Base-by-base conservation (phyloP, 2,329 filamentous ascomycete species). In the Alternaria sp. region DNA sequence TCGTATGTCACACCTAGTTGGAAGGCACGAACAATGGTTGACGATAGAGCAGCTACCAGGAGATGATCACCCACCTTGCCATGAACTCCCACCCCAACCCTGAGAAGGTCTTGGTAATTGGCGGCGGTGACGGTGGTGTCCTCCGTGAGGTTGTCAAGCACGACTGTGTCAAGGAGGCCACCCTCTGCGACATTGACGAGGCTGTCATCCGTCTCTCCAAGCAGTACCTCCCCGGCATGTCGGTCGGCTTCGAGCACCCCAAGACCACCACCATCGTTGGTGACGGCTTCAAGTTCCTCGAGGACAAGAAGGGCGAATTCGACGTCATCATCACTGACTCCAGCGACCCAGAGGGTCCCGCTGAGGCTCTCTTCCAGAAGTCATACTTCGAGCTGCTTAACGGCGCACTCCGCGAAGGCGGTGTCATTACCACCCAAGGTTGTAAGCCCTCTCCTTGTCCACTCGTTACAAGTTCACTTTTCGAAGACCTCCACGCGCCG, bases 391-490 rank as follows among this genome's bases (percentile, higher is more conserved):
- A 97, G 87, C 90, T 99, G 72, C 88, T 99, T 65, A 86, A 91
- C 81, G 92, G 90, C 77, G 95, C 95, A 74, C 89, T 98, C 74
- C 90, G 92, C 71, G 93, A 97, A 77, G 94, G 94, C 83, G 95
- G 95, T 85, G 93, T 99, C 79, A 98, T 99, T 84, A 94, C 93
- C 83, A 99, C 95, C 80, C 95, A 99, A 97, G 95, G 95, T 99
- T 97, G 93, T 97, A 93, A 88, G 93, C 89, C 90, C 89, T 87
- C 87, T 82, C 82, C 81, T 82, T 72, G 60, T 59, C 71, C 68
- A 16, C 69, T 38, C 38, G 66, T 61, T 70, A 62, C 49, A 56
- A 30, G 51, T 62, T 59, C 65, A 64, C 57, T 56, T 59, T 68
- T 54, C 52, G 34, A 55, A 55, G 34, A 51, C 60, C 54, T 36